Evolutionary conservation across 495 filamentous ascomycete species (phyloP).

Genomic region (Aspergillus sclerotioniger): DNA sequence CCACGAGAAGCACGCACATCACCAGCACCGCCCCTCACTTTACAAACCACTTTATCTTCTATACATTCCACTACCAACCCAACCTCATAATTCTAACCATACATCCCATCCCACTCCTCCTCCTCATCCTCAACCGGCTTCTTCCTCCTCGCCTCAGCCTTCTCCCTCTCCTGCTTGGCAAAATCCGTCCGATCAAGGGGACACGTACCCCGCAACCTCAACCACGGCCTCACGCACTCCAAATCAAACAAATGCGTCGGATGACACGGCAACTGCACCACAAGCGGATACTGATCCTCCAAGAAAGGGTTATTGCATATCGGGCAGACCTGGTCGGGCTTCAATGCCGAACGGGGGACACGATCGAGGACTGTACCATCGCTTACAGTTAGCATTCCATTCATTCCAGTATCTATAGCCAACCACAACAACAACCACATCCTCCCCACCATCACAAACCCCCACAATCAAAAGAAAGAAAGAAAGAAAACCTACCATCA

Average conservation of each 20-base stretch:
- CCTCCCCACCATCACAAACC: conserved; percentile 1
- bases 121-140: conserved; percentile 59
- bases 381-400: conserved; percentile 1
- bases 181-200: conserved; percentile 81
- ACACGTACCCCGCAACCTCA: conserved; percentile 84
- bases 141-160: conserved; percentile 50
- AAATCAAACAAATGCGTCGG: conserved; percentile 81
- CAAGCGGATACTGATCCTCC: conserved; percentile 74
- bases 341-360: conserved; percentile 66
- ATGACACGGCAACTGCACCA: conserved; percentile 85
- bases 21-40: background rate
- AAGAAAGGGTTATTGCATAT: conserved; percentile 85
- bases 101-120: conserved; percentile 72
- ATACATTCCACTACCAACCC: background rate
- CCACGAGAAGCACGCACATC: background rate
- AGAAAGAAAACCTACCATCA: conserved; percentile 48
- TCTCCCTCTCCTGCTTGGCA: conserved; percentile 66
- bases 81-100: conserved; percentile 50
- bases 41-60: background rate
- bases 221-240: conserved; percentile 92
- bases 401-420: no score
- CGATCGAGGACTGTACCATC: conserved; percentile 62
- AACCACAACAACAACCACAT: no score
- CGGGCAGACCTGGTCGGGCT: conserved; percentile 68
- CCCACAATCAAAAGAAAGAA: no score